Evolutionary conservation across 306 rosid species (phyloP).

Genomic region (Chamaecrista fasciculata): DNA sequence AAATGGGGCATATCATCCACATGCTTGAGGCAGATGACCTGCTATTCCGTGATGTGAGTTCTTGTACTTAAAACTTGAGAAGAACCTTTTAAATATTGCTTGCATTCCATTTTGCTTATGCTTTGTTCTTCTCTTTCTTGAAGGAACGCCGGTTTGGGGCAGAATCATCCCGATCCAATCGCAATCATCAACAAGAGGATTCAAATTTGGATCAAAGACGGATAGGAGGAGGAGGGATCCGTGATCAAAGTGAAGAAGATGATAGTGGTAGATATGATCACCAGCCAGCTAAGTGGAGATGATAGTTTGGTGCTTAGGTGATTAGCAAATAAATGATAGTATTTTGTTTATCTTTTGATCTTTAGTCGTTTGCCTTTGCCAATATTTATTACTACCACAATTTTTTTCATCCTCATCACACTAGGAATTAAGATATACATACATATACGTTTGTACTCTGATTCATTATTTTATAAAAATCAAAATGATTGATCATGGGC

Average conservation of each 20-base stretch:
- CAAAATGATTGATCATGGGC: constrained; percentile 22
- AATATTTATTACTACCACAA: constrained; percentile 29
- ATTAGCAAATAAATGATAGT: constrained; percentile 37
- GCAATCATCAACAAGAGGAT: constrained; percentile 42
- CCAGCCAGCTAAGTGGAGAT: constrained; percentile 62
- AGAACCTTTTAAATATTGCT: constrained; percentile 4
- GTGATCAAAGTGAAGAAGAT: constrained; percentile 51
- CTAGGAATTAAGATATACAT: constrained; percentile 27
- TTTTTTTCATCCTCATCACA: constrained; percentile 25
- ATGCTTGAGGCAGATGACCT: constrained; percentile 96
- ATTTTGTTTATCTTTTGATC: constrained; percentile 29
- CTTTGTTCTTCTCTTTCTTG: constrained; percentile 7
- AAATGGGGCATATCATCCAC: constrained; percentile 97
- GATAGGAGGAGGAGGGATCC: constrained; percentile 40
- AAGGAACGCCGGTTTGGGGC: constrained; percentile 60
- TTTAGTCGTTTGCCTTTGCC: constrained; percentile 34
- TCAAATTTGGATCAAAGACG: constrained; percentile 43
- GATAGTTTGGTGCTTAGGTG: constrained; percentile 36
- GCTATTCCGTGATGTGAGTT: constrained; percentile 59
- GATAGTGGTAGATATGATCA: constrained; percentile 42
- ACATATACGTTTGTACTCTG: constrained; percentile 34
- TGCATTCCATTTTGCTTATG: background rate
- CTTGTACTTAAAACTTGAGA: constrained; percentile 1
- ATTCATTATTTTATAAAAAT: constrained; percentile 33
- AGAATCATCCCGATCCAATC: constrained; percentile 51